phyloP scores from a whole-genome alignment of 2,329 filamentous ascomycete genomes.

The Scedosporium apiospermum region DNA sequence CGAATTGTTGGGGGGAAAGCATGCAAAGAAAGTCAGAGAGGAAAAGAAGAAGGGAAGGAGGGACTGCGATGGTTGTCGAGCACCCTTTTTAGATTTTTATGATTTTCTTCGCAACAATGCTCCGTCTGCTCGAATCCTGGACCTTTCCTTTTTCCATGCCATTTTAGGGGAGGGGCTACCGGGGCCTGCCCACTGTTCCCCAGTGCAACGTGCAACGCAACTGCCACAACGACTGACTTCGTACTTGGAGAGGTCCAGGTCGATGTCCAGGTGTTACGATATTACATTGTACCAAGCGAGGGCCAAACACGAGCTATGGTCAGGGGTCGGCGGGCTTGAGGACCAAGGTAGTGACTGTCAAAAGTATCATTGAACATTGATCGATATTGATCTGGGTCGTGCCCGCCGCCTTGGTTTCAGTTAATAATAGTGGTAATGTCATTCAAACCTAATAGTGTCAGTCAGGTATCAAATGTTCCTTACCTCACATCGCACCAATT shows the following conservation, averaged over 20 bases:
- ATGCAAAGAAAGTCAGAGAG: neutral
- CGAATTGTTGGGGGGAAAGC: neutral
- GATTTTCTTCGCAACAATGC: neutral
- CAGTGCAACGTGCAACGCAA: neutral
- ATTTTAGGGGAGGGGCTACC: neutral
- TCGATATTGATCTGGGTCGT: neutral
- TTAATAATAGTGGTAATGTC: neutral
- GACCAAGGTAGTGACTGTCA: neutral
- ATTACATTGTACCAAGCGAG: neutral
- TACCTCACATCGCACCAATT: neutral
- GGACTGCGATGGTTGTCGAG: neutral
- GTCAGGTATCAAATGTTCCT: neutral
- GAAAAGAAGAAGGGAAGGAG: constrained; percentile 1
- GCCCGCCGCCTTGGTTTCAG: neutral
- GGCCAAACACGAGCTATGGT: constrained; percentile 1
- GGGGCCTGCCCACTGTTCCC: neutral
- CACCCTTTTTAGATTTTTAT: constrained; percentile 3
- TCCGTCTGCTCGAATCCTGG: neutral
- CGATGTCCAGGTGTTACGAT: constrained; percentile 4
- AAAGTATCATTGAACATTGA: neutral
- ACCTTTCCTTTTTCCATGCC: neutral
- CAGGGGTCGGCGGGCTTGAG: constrained; percentile 3
- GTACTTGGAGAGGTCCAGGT: neutral
- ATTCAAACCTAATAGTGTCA: neutral
- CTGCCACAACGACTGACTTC: neutral